A percentile compares a stretch with the other conserved stretches of the same genome.
Conservation (phyloP, 352 stramenopile genomes). For the Phytophthora macrochlamydospora region DNA sequence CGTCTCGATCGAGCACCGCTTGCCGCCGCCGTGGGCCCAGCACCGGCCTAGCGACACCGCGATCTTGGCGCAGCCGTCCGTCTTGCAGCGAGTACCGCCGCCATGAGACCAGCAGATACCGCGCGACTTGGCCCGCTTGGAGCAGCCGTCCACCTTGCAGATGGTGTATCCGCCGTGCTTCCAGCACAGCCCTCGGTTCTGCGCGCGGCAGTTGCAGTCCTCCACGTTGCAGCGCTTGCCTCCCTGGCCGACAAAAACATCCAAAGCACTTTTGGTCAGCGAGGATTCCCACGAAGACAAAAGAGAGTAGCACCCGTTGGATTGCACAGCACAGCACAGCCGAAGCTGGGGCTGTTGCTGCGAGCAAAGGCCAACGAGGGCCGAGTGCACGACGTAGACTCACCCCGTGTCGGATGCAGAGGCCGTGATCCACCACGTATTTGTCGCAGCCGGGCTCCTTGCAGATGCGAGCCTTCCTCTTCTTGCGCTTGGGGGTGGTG, state of each 20-base stretch:
- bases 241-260: conserved; percentile 22
- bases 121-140: conserved; percentile 35
- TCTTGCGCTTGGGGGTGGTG: conserved; percentile 29
- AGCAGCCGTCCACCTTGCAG: conserved; percentile 53
- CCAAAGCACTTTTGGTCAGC: conserved; percentile 3
- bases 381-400: background rate
- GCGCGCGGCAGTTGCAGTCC: conserved; percentile 48
- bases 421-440: conserved; percentile 57
- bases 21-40: conserved; percentile 41
- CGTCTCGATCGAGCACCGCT: conserved; percentile 43
- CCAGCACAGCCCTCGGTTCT: conserved; percentile 59
- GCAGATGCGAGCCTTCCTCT: conserved; percentile 53
- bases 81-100: conserved; percentile 41
- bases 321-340: background rate
- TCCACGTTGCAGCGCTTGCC: conserved; percentile 57
- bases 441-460: conserved; percentile 53
- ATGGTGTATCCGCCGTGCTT: conserved; percentile 56
- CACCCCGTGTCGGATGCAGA: conserved; percentile 38
- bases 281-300: background rate
- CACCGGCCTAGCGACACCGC: conserved; percentile 36
- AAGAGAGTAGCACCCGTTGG: conserved; percentile 2
- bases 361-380: background rate
- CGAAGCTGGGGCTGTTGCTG: background rate
- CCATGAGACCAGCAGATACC: conserved; percentile 34
- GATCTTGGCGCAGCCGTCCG: conserved; percentile 50